phyloP scores from a whole-genome alignment of 2,329 filamentous ascomycete species.

The Bipolaris sorokiniana region DNA sequence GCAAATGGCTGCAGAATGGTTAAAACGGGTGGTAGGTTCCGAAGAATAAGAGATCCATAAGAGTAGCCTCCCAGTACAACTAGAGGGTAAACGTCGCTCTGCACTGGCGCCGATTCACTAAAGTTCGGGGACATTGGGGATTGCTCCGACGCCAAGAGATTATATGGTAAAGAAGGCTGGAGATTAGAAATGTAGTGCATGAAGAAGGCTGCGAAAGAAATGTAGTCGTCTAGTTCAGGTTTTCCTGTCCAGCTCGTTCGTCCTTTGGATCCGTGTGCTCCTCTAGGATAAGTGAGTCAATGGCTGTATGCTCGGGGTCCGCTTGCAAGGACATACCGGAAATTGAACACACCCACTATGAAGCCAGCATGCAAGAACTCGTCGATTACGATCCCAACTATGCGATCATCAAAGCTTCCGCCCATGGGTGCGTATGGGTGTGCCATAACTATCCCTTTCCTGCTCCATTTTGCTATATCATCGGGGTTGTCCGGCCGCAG shows the following conservation, averaged over 20 bases:
- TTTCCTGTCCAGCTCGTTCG: conserved; percentile 86
- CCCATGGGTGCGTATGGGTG: conserved; percentile 92
- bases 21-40: conserved; percentile 67
- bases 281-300: conserved; percentile 59
- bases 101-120: background rate
- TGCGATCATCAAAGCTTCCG: conserved; percentile 80
- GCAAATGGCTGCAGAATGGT: conserved; percentile 66
- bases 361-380: conserved; percentile 73
- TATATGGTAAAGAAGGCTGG: conserved; percentile 26
- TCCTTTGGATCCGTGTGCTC: conserved; percentile 75
- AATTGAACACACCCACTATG: conserved; percentile 88
- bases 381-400: conserved; percentile 70
- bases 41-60: conserved; percentile 84
- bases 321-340: conserved; percentile 64
- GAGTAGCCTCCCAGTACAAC: conserved; percentile 81
- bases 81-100: conserved; percentile 20
- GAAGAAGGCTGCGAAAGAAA: conserved; percentile 80
- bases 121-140: conserved; percentile 7
- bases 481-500: conserved; percentile 20
- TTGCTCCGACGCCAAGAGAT: conserved; percentile 26
- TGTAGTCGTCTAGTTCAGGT: conserved; percentile 82
- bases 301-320: background rate
- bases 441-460: conserved; percentile 71
- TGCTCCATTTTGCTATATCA: conserved; percentile 37
- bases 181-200: conserved; percentile 72